A percentile compares a stretch with the other conserved stretches of the same genome.
These are phyloP conservation scores for Arthrobotrys sphaeroides DNA, from an alignment of 2,329 filamentous ascomycete species.

Conservation along the genomic window DNA sequence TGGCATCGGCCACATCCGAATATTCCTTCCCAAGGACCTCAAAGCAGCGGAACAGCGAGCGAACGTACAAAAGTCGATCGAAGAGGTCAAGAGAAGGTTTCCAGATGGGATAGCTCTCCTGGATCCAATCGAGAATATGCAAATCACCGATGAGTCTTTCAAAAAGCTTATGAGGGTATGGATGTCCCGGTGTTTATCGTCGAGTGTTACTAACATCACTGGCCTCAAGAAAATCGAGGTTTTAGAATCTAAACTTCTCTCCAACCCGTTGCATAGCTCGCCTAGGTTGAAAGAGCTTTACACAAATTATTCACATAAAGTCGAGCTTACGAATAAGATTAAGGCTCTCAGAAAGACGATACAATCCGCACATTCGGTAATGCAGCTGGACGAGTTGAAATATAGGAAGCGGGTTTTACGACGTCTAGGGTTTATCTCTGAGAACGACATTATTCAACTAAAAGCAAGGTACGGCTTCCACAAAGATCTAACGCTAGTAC, in stretches of 20 bases:
- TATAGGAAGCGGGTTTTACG: slow-evolving; percentile 93
- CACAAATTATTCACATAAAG: slow-evolving; percentile 84
- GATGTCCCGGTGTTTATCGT: neutral
- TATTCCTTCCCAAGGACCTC: slow-evolving; percentile 83
- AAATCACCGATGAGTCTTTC: slow-evolving; percentile 89
- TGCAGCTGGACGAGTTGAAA: slow-evolving; percentile 95
- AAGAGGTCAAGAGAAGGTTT: slow-evolving; percentile 85
- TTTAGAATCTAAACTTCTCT: slow-evolving; percentile 85
- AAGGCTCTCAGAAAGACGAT: slow-evolving; percentile 91
- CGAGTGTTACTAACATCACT: neutral
- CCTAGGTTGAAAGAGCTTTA: slow-evolving; percentile 84
- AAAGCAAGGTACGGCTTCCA: slow-evolving; percentile 73
- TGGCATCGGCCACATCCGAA: slow-evolving; percentile 80
- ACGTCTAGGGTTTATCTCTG: slow-evolving; percentile 93
- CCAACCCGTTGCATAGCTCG: slow-evolving; percentile 91
- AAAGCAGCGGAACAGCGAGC: slow-evolving; percentile 74
- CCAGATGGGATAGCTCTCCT: slow-evolving; percentile 88
- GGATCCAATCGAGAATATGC: slow-evolving; percentile 96
- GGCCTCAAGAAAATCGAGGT: slow-evolving; percentile 85
- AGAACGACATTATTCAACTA: slow-evolving; percentile 91
- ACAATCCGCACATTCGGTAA: slow-evolving; percentile 81
- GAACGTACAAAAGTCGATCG: slow-evolving; percentile 72
- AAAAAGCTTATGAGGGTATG: slow-evolving; percentile 80
- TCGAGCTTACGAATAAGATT: slow-evolving; percentile 78
- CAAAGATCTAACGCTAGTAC: neutral